A percentile compares a stretch with the other conserved stretches of the same genome.
phyloP scores from a whole-genome alignment of 1,284 basidiomycete species.

The Ustilago xerochloae region DNA sequence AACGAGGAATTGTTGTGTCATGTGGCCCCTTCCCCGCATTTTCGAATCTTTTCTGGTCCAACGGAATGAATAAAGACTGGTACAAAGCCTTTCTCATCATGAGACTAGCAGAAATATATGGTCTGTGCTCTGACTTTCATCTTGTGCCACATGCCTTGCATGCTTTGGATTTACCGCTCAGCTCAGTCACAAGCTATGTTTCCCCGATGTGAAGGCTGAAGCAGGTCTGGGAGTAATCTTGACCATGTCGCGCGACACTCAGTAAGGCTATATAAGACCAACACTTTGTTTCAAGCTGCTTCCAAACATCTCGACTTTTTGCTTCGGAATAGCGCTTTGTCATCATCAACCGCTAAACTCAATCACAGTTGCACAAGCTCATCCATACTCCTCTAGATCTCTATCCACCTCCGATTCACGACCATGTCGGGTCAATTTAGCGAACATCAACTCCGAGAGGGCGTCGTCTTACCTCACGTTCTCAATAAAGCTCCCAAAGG shows the following conservation, averaged over 20 bases:
- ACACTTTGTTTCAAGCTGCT: background rate
- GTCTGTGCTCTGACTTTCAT: background rate
- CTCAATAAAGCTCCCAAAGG: constrained; percentile 56
- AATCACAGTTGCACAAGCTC: no score
- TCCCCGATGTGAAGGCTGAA: no score
- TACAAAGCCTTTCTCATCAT: background rate
- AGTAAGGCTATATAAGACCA: background rate
- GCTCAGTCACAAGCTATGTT: background rate
- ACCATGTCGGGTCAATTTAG: constrained; percentile 31
- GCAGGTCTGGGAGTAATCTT: no score
- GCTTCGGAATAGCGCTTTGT: no score
- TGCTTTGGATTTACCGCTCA: background rate
- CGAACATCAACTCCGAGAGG: constrained; percentile 48
- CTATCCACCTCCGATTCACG: background rate
- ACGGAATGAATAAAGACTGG: background rate
- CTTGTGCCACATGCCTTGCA: background rate
- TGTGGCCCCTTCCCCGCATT: constrained; percentile 4
- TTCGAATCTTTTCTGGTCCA: background rate
- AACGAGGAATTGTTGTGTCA: constrained; percentile 1
- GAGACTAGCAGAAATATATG: background rate
- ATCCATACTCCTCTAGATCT: background rate
- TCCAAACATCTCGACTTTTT: background rate
- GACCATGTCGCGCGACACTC: background rate
- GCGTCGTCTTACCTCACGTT: constrained; percentile 51
- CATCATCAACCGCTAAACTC: no score